Evolutionary conservation across 768 basidiomycete species (phyloP).

Genomic region (Pholiota molesta): DNA sequence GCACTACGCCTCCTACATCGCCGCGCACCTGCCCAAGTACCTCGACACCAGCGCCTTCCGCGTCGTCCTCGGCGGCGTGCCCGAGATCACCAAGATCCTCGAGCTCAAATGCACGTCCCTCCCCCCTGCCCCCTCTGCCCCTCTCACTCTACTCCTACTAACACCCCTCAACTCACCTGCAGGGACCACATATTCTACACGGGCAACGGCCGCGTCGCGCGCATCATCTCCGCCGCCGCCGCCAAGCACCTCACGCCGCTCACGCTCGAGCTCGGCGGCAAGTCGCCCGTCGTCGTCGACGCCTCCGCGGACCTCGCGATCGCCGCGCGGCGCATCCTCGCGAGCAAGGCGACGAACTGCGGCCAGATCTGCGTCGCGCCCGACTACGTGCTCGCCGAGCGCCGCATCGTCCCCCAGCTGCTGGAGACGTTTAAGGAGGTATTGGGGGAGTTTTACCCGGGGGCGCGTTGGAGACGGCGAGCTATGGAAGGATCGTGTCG

Average conservation of each 20-base stretch:
- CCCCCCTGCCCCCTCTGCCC: no score
- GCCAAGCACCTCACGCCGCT: slow-evolving; percentile 56
- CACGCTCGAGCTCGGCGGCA: slow-evolving; percentile 60
- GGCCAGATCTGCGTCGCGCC: slow-evolving; percentile 75
- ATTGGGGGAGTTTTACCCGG: slow-evolving; percentile 55
- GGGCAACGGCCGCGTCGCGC: slow-evolving; percentile 46
- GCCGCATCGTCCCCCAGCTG: slow-evolving; percentile 48
- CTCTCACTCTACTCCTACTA: no score
- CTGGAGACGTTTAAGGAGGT: slow-evolving; percentile 45
- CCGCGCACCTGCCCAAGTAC: slow-evolving; percentile 55
- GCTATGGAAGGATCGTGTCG: slow-evolving; percentile 56
- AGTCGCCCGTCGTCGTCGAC: slow-evolving; percentile 49
- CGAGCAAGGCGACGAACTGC: slow-evolving; percentile 66
- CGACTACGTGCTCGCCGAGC: slow-evolving; percentile 45
- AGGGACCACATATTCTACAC: slow-evolving; percentile 51
- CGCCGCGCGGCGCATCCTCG: slow-evolving; percentile 66
- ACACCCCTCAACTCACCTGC: no score
- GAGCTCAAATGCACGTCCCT: slow-evolving; percentile 42
- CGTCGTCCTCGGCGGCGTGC: slow-evolving; percentile 60
- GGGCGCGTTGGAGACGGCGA: slow-evolving; percentile 45
- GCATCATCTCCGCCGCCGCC: slow-evolving; percentile 54
- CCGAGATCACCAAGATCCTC: slow-evolving; percentile 57
- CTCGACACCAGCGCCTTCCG: slow-evolving; percentile 50
- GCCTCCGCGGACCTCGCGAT: slow-evolving; percentile 37
- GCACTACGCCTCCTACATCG: slow-evolving; percentile 49